Evolutionary conservation across 192 early-diverging fungal genomes (phyloP), one percentile per base, ranked within the genome.

Genomic region (Backusella liffmaniae): DNA sequence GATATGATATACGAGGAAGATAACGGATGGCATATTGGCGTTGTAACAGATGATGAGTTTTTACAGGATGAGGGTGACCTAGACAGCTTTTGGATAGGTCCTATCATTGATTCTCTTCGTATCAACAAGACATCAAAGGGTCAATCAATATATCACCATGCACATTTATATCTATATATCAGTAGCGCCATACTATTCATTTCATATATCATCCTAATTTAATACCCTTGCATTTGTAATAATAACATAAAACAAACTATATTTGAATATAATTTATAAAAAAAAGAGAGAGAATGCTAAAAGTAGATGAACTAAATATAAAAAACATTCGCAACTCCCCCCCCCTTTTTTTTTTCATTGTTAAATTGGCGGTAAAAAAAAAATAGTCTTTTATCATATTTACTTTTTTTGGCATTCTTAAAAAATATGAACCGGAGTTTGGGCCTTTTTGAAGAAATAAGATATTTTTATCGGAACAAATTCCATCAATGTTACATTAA

Each of bases 161-260:
- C 26, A 8, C 23, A 62, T 62, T 15, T 13, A 62, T 56, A 56
- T 23, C n/a, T 56, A 56, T 62, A 29, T 62, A 62, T 62, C 56
- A 26, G 3, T 62, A 29, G 56, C 12, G 3, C 23, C 26, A 29
- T 62, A 62, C 23, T 29, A 62, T 26, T 62, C 10, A 62, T 62
- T 62, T 62, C 56, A 62, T 62, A 62, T 62, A 62, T 62, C 56
- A 62, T 62, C 9, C 56, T 62, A 62, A 62, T 12, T 32, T 39
- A 49, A 49, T 49, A 49, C 46, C 26, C 15, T 44, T 62, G 23
- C 56, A 62, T 29, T 62, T 62, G 56, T 62, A 62, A 13, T 62
- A 62, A 12, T 62, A 26, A 29, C 53, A 56, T 56, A 56, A 21
- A 21, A 21, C 18, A 56, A 32, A 32, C 18, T 51, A 51, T 51